Evolutionary conservation across 106 monocot genomes (phyloP), one percentile per base, ranked within the genome.

Genomic region (Allium sativum): DNA sequence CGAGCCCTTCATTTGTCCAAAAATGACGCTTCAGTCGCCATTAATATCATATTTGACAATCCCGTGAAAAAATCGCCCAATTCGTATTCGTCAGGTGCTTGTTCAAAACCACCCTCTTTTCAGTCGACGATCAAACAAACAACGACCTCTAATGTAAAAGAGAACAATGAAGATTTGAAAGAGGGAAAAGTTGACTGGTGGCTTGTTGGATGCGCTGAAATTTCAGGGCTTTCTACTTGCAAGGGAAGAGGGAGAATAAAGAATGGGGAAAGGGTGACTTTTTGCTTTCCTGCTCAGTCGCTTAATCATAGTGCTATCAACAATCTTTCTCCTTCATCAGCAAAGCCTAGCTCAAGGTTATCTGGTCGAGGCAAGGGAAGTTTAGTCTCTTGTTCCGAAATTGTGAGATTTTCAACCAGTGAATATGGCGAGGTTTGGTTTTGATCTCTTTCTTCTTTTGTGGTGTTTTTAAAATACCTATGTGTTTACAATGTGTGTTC

Each of bases 31-130:
- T 47, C 90, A 22, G 84, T 77, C 40, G 90, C 95, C 65, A 90
- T 96, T 77, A 96, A 96, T 70, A 87, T 96, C 77, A 79, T 96
- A 62, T 77, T 96, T 62, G 95, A 95, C 68, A 74, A 77, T 52
- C 76, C 82, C 15, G 72, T 60, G 46, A 40, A 58, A 7, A 58
- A 42, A 58, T 14, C 14, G 15, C 41, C 41, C 15, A 21, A 21
- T 56, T 11, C 31, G 31, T 31, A 3, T 31, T 31, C 31, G 5
- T 31, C 31, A 2, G 31, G 31, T 31, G 31, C 31, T 31, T 31
- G 4, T 5, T 31, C 31, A 31, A 31, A 31, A 31, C 5, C 31
- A 31, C 31, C 31, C 31, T 3, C 31, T 31, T 31, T 31, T 31
- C 31, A 31, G 31, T 31, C 31, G 31, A 31, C 31, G 1, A 31